Base-by-base conservation (phyloP, 768 basidiomycete species). In the Tulasnella calospora region DNA sequence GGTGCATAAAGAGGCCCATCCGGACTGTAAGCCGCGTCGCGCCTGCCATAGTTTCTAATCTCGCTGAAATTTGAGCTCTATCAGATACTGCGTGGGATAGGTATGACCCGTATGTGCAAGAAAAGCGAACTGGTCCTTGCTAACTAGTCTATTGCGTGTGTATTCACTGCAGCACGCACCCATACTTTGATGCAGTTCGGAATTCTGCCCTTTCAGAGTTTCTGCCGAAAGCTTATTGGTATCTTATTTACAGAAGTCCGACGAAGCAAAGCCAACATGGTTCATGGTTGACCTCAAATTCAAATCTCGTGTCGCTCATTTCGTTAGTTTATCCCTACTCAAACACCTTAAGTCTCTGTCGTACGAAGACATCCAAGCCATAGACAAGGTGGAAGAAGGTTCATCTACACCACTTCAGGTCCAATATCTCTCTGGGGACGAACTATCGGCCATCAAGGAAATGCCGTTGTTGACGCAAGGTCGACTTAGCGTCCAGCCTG, bases 231-330 rank as follows among this genome's bases (percentile, higher is more conserved):
- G 51, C 41, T 41, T 1, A 41, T 27, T 35, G 9, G 10, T 1
- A 57, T 46, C 38, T 46, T 10, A 17, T 21, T 21, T 12, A 19
- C 81, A 94, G 94, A 96, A 96, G 89, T 89, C 94, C 2, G 87
- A 94, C 77, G 81, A 90, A 81, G 87, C 87, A 3, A 86, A 90
- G 15, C 96, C 96, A 1, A 93, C 88, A 82, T 98, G 96, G 96
- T 96, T 88, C 86, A 98, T 98, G 96, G 93, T 96, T 46, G 91
- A 95, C 81, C 85, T 92, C 74, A 88, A 88, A 41, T 96, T 96
- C 83, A 81, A 84, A 21, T 85, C 88, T 8, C 89, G 92, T 33
- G 88, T 92, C 7, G 81, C 83, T 40, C 86, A 96, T 85, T 95
- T 95, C 75, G 88, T 97, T 15, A 91, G 95, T 3, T 87, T 97